Evolutionary conservation across 139 green algal genomes (phyloP).

Genomic region (Tetradesmus lagerheimii): DNA sequence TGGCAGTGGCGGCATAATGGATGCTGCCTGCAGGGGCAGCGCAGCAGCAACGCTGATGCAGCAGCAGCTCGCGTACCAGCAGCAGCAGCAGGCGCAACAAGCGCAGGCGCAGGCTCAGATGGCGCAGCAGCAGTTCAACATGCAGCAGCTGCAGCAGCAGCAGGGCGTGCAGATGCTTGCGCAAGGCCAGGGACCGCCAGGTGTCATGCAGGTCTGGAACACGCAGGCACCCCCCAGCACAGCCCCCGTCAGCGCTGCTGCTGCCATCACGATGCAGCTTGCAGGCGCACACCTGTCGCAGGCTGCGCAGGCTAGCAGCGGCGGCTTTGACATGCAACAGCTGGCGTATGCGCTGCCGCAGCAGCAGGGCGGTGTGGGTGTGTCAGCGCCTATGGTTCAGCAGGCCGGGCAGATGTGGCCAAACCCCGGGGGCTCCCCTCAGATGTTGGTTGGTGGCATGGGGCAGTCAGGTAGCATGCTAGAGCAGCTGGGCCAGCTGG

Average conservation of each 20-base stretch:
- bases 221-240: not conserved
- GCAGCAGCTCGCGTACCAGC: constrained; percentile 18
- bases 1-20: not conserved
- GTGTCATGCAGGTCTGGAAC: not conserved
- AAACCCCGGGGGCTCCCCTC: not conserved
- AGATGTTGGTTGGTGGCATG: not conserved
- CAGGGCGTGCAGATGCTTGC: constrained; percentile 2
- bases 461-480: constrained; percentile 8
- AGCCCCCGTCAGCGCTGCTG: not conserved
- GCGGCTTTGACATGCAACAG: constrained; percentile 39
- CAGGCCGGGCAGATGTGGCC: constrained; percentile 23
- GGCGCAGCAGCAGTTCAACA: not conserved
- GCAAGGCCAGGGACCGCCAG: not conserved
- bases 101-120: not conserved
- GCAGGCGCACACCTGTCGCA: not conserved
- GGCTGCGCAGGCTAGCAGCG: not conserved
- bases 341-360: constrained; percentile 30
- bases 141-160: not conserved
- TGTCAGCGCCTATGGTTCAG: not conserved
- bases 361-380: not conserved
- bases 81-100: constrained; percentile 32
- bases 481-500: not conserved
- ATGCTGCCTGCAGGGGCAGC: not conserved
- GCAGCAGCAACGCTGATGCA: not conserved
- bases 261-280: not conserved